Percentiles rank a stretch among this genome's conserved stretches.
phyloP scores from a whole-genome alignment of 108 stramenopile species.

The Aurantiochytrium sp. region DNA sequence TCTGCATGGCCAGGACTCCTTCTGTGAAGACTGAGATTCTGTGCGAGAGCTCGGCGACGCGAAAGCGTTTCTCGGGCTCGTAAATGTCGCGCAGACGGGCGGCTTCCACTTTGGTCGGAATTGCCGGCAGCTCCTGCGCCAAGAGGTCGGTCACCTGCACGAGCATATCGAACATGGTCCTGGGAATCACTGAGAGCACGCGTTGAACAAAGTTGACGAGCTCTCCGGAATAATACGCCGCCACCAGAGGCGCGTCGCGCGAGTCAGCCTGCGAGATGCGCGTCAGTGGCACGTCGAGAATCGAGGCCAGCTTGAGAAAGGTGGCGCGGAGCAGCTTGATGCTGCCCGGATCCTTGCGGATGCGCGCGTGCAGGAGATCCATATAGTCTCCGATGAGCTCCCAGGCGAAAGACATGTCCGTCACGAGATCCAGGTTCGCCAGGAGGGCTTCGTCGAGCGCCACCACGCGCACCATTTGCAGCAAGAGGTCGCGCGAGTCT shows the following conservation, averaged over 20 bases:
- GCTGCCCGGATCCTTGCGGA: conserved; percentile 54
- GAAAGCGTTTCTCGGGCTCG: conserved; percentile 47
- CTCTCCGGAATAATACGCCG: conserved; percentile 58
- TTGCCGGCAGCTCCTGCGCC: conserved; percentile 32
- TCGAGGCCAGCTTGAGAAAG: conserved; percentile 63
- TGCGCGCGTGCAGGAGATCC: conserved; percentile 49
- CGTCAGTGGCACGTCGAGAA: conserved; percentile 59
- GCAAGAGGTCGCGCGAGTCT: conserved; percentile 51
- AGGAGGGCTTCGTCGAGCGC: conserved; percentile 49
- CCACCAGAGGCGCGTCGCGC: conserved; percentile 49
- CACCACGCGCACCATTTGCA: conserved; percentile 59
- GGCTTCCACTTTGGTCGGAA: conserved; percentile 55
- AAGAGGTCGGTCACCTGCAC: conserved; percentile 48
- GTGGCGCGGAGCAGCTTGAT: conserved; percentile 55
- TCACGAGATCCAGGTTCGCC: conserved; percentile 46
- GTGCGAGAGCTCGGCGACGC: conserved; percentile 58
- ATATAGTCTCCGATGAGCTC: conserved; percentile 59
- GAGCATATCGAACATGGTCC: conserved; percentile 58
- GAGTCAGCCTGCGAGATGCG: conserved; percentile 56
- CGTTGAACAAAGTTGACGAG: conserved; percentile 60
- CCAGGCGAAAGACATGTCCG: conserved; percentile 64
- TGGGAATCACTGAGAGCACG: conserved; percentile 61
- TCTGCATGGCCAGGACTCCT: conserved; percentile 66
- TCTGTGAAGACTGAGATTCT: conserved; percentile 62
- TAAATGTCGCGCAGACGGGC: conserved; percentile 50